Evolutionary conservation across 106 monocot species (phyloP).

Genomic region (Triglochin maritima): DNA sequence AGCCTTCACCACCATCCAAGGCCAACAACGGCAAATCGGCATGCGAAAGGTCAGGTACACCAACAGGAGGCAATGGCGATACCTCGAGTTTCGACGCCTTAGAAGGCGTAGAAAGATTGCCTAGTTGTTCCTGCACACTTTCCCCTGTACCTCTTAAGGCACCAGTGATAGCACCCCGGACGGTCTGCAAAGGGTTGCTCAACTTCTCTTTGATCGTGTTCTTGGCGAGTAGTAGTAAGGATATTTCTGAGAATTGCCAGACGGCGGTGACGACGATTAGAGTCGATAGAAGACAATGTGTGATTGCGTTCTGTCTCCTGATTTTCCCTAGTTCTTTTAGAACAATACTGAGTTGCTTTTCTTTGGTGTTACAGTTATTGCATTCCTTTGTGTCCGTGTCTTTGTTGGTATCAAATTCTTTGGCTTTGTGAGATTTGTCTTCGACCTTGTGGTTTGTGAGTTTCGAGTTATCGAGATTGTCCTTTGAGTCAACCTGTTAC

Average conservation of each 20-base stretch:
- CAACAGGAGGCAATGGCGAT: conserved; percentile 6
- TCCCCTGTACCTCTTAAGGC: conserved; percentile 1
- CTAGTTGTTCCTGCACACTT: neutral
- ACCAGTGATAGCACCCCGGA: neutral
- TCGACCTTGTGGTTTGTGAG: too few species aligned
- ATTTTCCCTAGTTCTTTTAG: conserved; percentile 4
- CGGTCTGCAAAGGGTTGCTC: conserved; percentile 2
- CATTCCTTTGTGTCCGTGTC: too few species aligned
- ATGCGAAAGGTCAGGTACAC: neutral
- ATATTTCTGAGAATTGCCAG: conserved; percentile 15
- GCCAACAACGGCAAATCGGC: neutral
- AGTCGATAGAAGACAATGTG: conserved; percentile 9
- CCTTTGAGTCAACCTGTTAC: too few species aligned
- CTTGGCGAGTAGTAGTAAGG: conserved; percentile 6
- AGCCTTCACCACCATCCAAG: neutral
- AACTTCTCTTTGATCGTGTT: conserved; percentile 4
- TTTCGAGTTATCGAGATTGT: too few species aligned
- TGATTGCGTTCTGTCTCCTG: conserved; percentile 11
- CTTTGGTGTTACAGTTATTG: neutral
- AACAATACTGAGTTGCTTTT: neutral
- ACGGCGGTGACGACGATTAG: conserved; percentile 14
- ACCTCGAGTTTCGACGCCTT: neutral
- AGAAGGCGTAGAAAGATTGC: neutral
- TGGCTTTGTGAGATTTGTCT: too few species aligned
- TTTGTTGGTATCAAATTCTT: too few species aligned